A percentile compares a stretch with the other conserved stretches of the same genome.
Evolutionary conservation across 2,329 filamentous ascomycete species (phyloP).

Genomic region (Gliomastix tumulicola): DNA sequence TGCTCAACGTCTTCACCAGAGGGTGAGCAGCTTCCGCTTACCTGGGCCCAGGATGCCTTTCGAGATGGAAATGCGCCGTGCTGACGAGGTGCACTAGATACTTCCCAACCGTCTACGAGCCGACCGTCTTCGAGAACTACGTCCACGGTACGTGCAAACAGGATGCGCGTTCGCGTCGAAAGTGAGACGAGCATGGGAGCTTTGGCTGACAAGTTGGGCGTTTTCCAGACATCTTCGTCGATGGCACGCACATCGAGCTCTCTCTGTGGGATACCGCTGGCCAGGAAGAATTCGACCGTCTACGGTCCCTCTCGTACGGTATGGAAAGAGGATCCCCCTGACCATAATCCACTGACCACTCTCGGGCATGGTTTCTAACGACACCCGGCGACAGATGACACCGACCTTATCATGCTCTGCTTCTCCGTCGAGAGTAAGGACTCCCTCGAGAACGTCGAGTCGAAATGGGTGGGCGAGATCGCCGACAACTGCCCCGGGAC

Average conservation of each 20-base stretch:
- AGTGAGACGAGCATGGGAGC: no score
- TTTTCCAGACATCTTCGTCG: constrained; percentile 84
- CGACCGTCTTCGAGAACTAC: constrained; percentile 98
- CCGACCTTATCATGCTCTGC: constrained; percentile 97
- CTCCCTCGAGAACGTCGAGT: constrained; percentile 96
- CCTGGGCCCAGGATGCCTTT: no score
- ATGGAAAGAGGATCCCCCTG: constrained; percentile 8
- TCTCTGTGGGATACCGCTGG: constrained; percentile 98
- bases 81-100: constrained; percentile 50
- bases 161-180: not conserved
- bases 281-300: constrained; percentile 96
- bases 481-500: constrained; percentile 95
- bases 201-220: not conserved
- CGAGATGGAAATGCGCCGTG: no score
- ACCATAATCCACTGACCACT: not conserved
- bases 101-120: constrained; percentile 97
- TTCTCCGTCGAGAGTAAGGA: constrained; percentile 96
- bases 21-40: constrained; percentile 72
- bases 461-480: constrained; percentile 97
- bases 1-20: constrained; percentile 97
- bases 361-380: not conserved
- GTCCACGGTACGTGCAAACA: constrained; percentile 68
- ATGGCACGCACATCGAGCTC: constrained; percentile 92
- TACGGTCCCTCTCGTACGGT: constrained; percentile 93
- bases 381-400: constrained; percentile 59